Conservation (phyloP, 345 rosid genomes). For the Arabidopsis suecica region DNA sequence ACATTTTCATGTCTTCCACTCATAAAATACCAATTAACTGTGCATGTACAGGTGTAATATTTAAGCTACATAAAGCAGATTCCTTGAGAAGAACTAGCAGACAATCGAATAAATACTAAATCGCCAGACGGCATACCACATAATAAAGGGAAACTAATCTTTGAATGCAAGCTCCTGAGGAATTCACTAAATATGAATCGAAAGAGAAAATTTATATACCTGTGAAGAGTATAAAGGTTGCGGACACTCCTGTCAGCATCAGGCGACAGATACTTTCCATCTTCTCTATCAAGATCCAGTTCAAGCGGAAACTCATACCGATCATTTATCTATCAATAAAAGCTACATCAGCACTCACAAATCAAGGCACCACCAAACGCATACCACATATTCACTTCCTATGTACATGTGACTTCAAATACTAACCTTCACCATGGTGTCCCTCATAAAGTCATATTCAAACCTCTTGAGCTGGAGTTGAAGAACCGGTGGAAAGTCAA, state of each 20-base stretch:
- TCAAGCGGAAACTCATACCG: constrained; percentile 95
- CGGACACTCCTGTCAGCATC: constrained; percentile 93
- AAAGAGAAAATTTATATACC: constrained; percentile 48
- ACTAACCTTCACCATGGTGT: constrained; percentile 94
- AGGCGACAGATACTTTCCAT: constrained; percentile 87
- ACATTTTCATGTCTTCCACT: constrained; percentile 20
- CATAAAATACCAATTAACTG: constrained; percentile 18
- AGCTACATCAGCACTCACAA: constrained; percentile 40
- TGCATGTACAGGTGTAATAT: constrained; percentile 21
- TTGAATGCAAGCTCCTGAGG: constrained; percentile 16
- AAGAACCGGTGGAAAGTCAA: constrained; percentile 96
- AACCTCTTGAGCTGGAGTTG: constrained; percentile 95
- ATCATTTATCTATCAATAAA: constrained; percentile 79
- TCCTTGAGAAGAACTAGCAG: constrained; percentile 8
- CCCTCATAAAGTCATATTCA: constrained; percentile 94
- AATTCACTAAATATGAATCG: constrained; percentile 18
- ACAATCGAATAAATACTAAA: constrained; percentile 15
- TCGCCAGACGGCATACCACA: neutral
- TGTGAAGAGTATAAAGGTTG: constrained; percentile 89
- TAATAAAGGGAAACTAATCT: constrained; percentile 13
- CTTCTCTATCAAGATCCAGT: constrained; percentile 92
- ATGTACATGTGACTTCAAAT: constrained; percentile 18
- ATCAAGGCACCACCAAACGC: constrained; percentile 32
- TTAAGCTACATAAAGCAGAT: constrained; percentile 18
- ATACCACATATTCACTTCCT: constrained; percentile 25